Evolutionary conservation across 2,329 filamentous ascomycete genomes (phyloP).

Genomic region (Clarireedia paspali): DNA sequence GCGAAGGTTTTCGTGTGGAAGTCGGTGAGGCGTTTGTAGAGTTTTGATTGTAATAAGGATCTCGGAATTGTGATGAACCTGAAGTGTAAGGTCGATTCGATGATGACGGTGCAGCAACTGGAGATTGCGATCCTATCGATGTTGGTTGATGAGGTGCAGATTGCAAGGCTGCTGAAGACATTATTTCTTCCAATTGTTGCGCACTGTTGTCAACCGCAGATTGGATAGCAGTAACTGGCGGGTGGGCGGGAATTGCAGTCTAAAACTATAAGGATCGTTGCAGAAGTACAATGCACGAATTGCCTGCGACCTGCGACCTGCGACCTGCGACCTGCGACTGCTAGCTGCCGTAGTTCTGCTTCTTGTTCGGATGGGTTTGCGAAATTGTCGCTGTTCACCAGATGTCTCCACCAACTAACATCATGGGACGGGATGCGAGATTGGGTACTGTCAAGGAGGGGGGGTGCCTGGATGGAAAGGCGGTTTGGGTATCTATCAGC

Average conservation of each 20-base stretch:
- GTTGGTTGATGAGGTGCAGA: slow-evolving; percentile 47
- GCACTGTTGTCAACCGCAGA: slow-evolving; percentile 12
- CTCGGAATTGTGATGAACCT: slow-evolving; percentile 45
- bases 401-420: slow-evolving; percentile 36
- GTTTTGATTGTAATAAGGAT: slow-evolving; percentile 42
- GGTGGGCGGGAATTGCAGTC: slow-evolving; percentile 1
- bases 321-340: no score
- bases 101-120: slow-evolving; percentile 36
- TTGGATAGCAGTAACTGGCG: slow-evolving; percentile 4
- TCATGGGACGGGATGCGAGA: slow-evolving; percentile 32
- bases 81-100: slow-evolving; percentile 45
- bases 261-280: slow-evolving; percentile 4
- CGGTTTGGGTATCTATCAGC: neutral
- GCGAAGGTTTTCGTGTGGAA: slow-evolving; percentile 44
- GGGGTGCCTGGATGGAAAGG: neutral
- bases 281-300: neutral
- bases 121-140: slow-evolving; percentile 39
- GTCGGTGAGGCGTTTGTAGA: slow-evolving; percentile 37
- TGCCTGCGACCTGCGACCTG: neutral
- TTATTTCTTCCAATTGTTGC: slow-evolving; percentile 33
- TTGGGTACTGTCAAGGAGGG: neutral
- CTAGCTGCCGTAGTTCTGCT: no score
- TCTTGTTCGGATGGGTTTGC: slow-evolving; percentile 3
- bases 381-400: slow-evolving; percentile 31
- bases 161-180: slow-evolving; percentile 59